These are phyloP conservation scores for Delonix regia DNA, from an alignment of 306 rosid genomes.

Conservation along the genomic window DNA sequence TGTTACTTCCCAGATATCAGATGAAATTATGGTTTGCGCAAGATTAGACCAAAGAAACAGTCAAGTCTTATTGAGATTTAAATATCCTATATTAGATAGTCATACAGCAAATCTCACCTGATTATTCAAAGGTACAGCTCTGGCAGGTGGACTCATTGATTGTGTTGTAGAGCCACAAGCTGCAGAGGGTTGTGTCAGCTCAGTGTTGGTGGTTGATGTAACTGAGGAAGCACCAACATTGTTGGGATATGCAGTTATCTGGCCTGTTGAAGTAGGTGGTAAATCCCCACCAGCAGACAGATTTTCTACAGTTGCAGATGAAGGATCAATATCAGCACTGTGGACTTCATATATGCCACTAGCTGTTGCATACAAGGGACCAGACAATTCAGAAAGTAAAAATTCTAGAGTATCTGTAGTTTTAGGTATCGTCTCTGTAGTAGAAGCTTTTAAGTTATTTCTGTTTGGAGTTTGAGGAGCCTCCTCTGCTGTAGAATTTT, in stretches of 20 bases:
- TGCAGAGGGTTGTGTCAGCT: conserved; percentile 38
- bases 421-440: conserved; percentile 35
- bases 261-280: conserved; percentile 35
- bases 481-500: conserved; percentile 2
- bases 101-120: conserved; percentile 52
- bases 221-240: conserved; percentile 27
- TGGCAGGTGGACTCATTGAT: conserved; percentile 22
- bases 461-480: conserved; percentile 39
- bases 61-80: neutral
- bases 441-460: conserved; percentile 36
- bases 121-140: conserved; percentile 36
- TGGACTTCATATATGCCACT: conserved; percentile 36
- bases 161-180: conserved; percentile 38
- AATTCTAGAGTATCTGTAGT: conserved; percentile 60
- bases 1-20: too few relatives aligned
- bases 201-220: conserved; percentile 34
- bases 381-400: conserved; percentile 63
- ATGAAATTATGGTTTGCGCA: neutral
- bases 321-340: conserved; percentile 28
- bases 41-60: neutral
- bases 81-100: conserved; percentile 1
- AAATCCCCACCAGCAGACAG: conserved; percentile 33
- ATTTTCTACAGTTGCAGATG: conserved; percentile 39
- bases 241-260: conserved; percentile 36
- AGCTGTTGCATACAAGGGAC: conserved; percentile 42